phyloP scores from a whole-genome alignment of 2,329 filamentous ascomycete genomes.

The Myriosclerotinia duriaeana region DNA sequence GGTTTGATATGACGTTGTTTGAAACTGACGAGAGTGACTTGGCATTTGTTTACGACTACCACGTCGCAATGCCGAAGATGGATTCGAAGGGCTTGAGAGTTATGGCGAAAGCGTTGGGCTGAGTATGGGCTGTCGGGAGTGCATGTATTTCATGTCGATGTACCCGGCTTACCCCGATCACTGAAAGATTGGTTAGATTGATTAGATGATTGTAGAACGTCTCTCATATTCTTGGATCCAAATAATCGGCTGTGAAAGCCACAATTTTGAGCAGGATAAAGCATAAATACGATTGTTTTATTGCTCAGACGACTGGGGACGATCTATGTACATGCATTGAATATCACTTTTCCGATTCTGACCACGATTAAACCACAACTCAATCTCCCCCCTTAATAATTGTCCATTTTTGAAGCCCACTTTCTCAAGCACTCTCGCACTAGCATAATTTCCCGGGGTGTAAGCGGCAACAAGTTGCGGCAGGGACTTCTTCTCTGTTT shows the following conservation, averaged over 20 bases:
- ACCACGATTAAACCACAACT: slow-evolving; percentile 1
- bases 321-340: slow-evolving; percentile 4
- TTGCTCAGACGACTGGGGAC: not conserved
- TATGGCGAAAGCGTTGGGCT: not conserved
- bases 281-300: not conserved
- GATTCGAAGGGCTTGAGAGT: not conserved
- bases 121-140: not conserved
- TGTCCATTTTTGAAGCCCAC: slow-evolving; percentile 29
- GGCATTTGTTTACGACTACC: slow-evolving; percentile 19
- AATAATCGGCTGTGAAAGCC: not conserved
- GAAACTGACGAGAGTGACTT: slow-evolving; percentile 24
- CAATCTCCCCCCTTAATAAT: slow-evolving; percentile 19
- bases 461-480: slow-evolving; percentile 2
- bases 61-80: slow-evolving; percentile 7
- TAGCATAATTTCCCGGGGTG: slow-evolving; percentile 32
- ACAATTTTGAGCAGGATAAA: not conserved
- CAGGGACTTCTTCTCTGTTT: slow-evolving; percentile 1
- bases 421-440: slow-evolving; percentile 30
- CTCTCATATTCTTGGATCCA: not conserved
- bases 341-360: slow-evolving; percentile 10
- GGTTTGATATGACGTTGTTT: slow-evolving; percentile 25
- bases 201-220: too few species aligned
- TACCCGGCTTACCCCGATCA: too few species aligned
- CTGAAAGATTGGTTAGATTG: too few species aligned
- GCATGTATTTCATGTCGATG: not conserved